Evolutionary conservation across 352 stramenopile species (phyloP), one percentile per base, ranked within the genome.

Genomic region (Phytophthora quininea): DNA sequence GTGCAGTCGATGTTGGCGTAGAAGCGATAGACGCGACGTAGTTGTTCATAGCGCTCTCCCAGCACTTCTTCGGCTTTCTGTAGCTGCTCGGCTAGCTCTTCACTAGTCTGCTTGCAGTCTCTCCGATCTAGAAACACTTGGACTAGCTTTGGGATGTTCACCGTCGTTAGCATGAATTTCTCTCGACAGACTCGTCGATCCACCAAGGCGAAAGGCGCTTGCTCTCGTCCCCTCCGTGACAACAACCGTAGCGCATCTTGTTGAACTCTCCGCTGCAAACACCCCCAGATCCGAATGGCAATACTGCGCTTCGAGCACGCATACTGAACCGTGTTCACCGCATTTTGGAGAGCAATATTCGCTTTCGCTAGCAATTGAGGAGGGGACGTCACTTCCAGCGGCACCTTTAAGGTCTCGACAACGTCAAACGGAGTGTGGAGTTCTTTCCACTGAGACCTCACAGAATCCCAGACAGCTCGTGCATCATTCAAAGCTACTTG

Each of bases 241-340:
- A 91, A 61, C 19, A 89, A 30, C 6, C 80, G 78, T 10, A 89
- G 61, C 2, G 80, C 72, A 42, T 89, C 80, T 65, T 89, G 78
- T 30, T 89, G 80, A 31, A 89, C 73, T 29, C 75, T 80, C 46
- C 82, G 80, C 51, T 86, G 74, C 5, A 92, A 42, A 64, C 78
- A 88, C 1, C 63, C 60, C 82, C 80, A 92, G 0, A 77, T 67
- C 27, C 84, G 79, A 68, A 88, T 74, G 0, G 71, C 59, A 6
- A 62, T 70, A 24, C 67, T 77, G n/a, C 84, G 76, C 62, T 88
- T 87, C 5, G 84, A 83, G 31, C 82, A 90, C 40, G 78, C 84
- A 40, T 91, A 92, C 51, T 90, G 84, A 0, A 91, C 84, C 56
- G 79, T 90, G 47, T 90, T 83, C 10, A 92, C 77, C 4, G 84